Conservation (phyloP, 805 yeast species). For the Kodamaea kaohsiungensis region DNA sequence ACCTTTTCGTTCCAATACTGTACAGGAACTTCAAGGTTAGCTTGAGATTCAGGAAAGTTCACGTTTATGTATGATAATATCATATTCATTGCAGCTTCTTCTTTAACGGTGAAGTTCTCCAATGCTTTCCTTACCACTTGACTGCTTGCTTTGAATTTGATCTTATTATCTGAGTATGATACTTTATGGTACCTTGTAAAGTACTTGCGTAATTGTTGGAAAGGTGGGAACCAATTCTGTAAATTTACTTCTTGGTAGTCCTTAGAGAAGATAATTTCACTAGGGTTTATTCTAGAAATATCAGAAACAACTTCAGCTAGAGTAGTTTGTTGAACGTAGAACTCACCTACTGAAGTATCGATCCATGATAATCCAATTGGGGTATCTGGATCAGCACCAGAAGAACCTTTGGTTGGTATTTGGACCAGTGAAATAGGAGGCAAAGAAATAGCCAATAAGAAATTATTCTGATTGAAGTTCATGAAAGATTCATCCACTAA, state of each 20-base stretch:
- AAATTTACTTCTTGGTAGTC: slow-evolving; percentile 40
- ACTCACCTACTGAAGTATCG: slow-evolving; percentile 82
- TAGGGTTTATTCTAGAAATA: slow-evolving; percentile 75
- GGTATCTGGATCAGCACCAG: slow-evolving; percentile 35
- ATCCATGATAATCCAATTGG: slow-evolving; percentile 82
- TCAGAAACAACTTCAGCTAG: slow-evolving; percentile 66
- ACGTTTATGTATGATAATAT: slow-evolving; percentile 65
- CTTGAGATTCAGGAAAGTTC: slow-evolving; percentile 67
- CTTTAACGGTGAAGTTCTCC: slow-evolving; percentile 43
- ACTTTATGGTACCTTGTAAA: slow-evolving; percentile 55
- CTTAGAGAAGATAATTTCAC: slow-evolving; percentile 68
- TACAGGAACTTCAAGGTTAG: slow-evolving; percentile 68
- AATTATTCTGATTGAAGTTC: slow-evolving; percentile 71
- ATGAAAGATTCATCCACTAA: slow-evolving; percentile 83
- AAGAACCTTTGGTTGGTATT: neutral
- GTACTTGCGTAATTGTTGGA: slow-evolving; percentile 53
- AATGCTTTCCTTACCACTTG: slow-evolving; percentile 37
- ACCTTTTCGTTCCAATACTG: slow-evolving; percentile 51
- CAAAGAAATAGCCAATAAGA: slow-evolving; percentile 61
- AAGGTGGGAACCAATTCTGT: slow-evolving; percentile 47
- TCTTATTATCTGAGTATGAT: slow-evolving; percentile 30
- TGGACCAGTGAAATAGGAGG: slow-evolving; percentile 39
- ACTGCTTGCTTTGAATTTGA: slow-evolving; percentile 32
- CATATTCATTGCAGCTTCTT: slow-evolving; percentile 61
- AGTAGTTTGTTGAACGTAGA: slow-evolving; percentile 65